These are phyloP conservation scores for Sarcomyxa edulis DNA, from an alignment of 768 basidiomycete species.

Conservation along the genomic window DNA sequence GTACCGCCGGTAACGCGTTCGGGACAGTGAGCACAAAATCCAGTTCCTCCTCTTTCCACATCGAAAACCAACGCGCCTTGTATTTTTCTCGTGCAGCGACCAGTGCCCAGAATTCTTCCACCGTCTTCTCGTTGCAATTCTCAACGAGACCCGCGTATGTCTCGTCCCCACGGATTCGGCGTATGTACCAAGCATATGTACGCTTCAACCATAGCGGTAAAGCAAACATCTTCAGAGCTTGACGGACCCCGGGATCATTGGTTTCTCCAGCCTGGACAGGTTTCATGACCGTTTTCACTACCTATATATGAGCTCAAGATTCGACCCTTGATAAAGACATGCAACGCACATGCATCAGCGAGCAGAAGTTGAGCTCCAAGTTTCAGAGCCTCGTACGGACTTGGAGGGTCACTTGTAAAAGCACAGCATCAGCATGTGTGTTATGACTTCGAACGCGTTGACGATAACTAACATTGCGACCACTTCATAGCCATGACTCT, in stretches of 20 bases:
- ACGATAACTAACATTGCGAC: constrained; percentile 34
- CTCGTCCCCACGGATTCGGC: constrained; percentile 45
- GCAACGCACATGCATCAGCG: constrained; percentile 39
- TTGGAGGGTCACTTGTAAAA: constrained; percentile 31
- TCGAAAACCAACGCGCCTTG: constrained; percentile 39
- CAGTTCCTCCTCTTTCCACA: constrained; percentile 42
- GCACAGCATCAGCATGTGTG: neutral
- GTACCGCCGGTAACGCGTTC: constrained; percentile 50
- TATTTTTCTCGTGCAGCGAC: constrained; percentile 42
- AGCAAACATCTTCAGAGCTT: constrained; percentile 31
- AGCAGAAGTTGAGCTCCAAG: constrained; percentile 48
- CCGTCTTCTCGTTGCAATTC: constrained; percentile 35
- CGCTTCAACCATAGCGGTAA: constrained; percentile 42
- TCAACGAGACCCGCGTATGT: constrained; percentile 51
- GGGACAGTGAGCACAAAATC: constrained; percentile 63
- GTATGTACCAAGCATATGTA: constrained; percentile 45
- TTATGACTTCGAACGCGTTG: neutral
- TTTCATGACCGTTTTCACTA: constrained; percentile 22
- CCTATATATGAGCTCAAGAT: neutral
- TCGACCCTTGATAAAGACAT: neutral
- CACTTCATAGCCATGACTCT: constrained; percentile 43
- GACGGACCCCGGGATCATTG: constrained; percentile 42
- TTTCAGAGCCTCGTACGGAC: constrained; percentile 45
- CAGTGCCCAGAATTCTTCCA: constrained; percentile 41
- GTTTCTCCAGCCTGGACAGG: constrained; percentile 35